Conservation (phyloP, 169 alveolate species). For the Plasmodium malariae region DNA sequence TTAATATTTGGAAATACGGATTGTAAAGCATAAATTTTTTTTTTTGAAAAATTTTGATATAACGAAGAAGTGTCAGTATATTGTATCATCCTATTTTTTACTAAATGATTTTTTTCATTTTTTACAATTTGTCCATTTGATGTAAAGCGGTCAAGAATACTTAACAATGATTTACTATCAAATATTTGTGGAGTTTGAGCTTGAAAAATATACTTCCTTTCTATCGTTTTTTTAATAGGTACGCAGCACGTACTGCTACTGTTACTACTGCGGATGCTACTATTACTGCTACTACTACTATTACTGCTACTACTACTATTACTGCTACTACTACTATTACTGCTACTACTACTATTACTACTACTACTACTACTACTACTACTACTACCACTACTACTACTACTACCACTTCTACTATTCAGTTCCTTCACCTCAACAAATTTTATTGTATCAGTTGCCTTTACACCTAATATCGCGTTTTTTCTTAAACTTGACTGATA, state of each 20-base stretch:
- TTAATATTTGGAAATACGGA: constrained; percentile 34
- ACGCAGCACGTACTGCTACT: background rate
- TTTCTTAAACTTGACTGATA: constrained; percentile 24
- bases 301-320: too few species aligned
- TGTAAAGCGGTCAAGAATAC: background rate
- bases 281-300: too few species aligned
- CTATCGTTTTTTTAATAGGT: constrained; percentile 8
- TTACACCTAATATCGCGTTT: constrained; percentile 23
- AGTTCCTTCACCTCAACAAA: background rate
- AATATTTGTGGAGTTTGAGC: constrained; percentile 72
- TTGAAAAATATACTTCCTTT: constrained; percentile 15
- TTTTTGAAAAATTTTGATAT: constrained; percentile 23
- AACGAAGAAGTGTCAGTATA: constrained; percentile 56
- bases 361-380: too few species aligned
- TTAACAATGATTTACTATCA: constrained; percentile 21
- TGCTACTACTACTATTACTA: too few species aligned
- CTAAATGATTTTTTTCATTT: background rate
- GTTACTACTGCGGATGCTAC: too few species aligned
- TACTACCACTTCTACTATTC: background rate
- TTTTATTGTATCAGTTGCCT: constrained; percentile 54
- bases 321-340: too few species aligned
- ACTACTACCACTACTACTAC: too few species aligned
- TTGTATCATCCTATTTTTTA: too few species aligned
- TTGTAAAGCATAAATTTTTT: constrained; percentile 27
- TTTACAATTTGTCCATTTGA: background rate